Conservation (phyloP, 345 rosid genomes). For the Erysimum cheiranthoides region DNA sequence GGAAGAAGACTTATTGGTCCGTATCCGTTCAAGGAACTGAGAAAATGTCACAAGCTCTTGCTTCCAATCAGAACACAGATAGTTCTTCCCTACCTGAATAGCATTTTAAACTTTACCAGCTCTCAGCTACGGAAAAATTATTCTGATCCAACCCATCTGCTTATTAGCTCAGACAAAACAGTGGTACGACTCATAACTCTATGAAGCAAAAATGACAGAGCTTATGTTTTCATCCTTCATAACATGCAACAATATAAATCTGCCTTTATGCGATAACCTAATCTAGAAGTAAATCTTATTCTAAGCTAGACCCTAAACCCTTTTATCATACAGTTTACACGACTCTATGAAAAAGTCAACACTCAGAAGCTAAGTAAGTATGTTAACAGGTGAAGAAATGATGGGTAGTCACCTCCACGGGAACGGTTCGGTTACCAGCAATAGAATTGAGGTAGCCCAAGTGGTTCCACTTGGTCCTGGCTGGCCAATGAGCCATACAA, state of each 20-base stretch:
- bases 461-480: constrained; percentile 85
- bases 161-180: not conserved
- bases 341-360: not conserved
- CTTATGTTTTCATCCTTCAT: not conserved
- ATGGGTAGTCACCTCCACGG: constrained; percentile 85
- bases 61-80: constrained; percentile 91
- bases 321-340: not conserved
- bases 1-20: constrained; percentile 53
- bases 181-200: not conserved
- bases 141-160: constrained; percentile 21
- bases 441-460: constrained; percentile 70
- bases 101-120: constrained; percentile 67
- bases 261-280: not conserved
- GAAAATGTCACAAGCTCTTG: constrained; percentile 96
- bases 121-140: constrained; percentile 48
- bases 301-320: constrained; percentile 12
- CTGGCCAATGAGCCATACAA: constrained; percentile 97
- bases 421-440: constrained; percentile 93
- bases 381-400: constrained; percentile 15
- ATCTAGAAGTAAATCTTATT: not conserved
- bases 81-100: constrained; percentile 92
- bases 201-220: not conserved
- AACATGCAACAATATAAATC: not conserved
- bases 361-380: constrained; percentile 6
- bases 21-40: constrained; percentile 84